These are phyloP conservation scores for Alternaria sp. DNA, from an alignment of 2,329 filamentous ascomycete genomes.

Conservation along the genomic window DNA sequence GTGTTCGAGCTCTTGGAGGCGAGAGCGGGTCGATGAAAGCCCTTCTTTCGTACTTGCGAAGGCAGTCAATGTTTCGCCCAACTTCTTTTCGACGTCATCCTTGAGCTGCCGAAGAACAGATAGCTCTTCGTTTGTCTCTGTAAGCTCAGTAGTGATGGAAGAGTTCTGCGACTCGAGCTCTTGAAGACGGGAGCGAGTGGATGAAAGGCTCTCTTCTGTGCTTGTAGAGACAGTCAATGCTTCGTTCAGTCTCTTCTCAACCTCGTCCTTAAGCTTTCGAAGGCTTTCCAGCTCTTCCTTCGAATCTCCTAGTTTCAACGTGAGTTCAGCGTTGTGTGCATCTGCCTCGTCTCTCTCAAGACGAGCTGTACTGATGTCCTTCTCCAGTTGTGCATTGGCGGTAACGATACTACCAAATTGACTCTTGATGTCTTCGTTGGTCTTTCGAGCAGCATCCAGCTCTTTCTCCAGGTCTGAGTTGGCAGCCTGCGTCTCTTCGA, in stretches of 20 bases:
- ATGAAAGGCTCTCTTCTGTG: slow-evolving; percentile 20
- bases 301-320: slow-evolving; percentile 16
- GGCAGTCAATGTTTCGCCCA: not conserved
- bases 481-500: slow-evolving; percentile 21
- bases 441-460: slow-evolving; percentile 23
- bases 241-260: slow-evolving; percentile 21
- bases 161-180: slow-evolving; percentile 19
- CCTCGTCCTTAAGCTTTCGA: slow-evolving; percentile 21
- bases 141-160: slow-evolving; percentile 12
- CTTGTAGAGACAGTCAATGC: slow-evolving; percentile 1
- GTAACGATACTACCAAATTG: slow-evolving; percentile 14
- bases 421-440: slow-evolving; percentile 19
- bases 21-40: slow-evolving; percentile 24
- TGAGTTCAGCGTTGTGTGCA: slow-evolving; percentile 24
- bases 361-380: slow-evolving; percentile 24
- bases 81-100: slow-evolving; percentile 15
- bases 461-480: slow-evolving; percentile 33
- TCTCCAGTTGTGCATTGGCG: slow-evolving; percentile 28
- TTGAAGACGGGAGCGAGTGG: slow-evolving; percentile 10
- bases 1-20: slow-evolving; percentile 15
- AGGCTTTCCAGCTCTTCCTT: slow-evolving; percentile 26
- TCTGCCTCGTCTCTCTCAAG: slow-evolving; percentile 23
- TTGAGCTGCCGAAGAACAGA: slow-evolving; percentile 25
- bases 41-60: slow-evolving; percentile 14
- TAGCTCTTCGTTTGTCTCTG: slow-evolving; percentile 18